These are phyloP conservation scores for Lactarius trivialis DNA, from an alignment of 768 basidiomycete genomes.

Conservation along the genomic window DNA sequence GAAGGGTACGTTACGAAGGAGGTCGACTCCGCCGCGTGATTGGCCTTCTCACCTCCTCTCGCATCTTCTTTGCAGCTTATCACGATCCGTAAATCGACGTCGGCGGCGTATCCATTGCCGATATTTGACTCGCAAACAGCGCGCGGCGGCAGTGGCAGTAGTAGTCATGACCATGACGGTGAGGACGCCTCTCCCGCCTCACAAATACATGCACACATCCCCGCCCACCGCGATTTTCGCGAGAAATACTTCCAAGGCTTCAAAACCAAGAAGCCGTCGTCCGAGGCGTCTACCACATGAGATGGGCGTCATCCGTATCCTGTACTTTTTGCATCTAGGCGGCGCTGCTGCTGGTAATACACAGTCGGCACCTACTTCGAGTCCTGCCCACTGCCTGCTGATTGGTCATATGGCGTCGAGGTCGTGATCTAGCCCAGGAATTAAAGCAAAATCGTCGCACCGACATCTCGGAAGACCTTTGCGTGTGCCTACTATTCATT, in stretches of 20 bases:
- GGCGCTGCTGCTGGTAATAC: neutral
- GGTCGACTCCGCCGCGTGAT: neutral
- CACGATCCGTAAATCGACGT: conserved; percentile 72
- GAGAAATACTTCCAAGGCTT: conserved; percentile 86
- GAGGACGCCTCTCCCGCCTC: neutral
- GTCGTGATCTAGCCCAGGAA: too few relatives aligned
- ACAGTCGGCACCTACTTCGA: neutral
- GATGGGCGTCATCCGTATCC: too few relatives aligned
- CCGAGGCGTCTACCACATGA: neutral
- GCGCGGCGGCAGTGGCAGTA: neutral
- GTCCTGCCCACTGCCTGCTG: neutral
- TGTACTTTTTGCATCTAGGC: neutral
- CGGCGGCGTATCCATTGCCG: conserved; percentile 43
- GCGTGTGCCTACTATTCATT: too few relatives aligned
- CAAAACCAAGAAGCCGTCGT: conserved; percentile 47
- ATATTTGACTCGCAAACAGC: conserved; percentile 37
- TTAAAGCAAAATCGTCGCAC: too few relatives aligned
- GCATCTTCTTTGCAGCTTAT: conserved; percentile 56
- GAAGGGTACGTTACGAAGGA: conserved; percentile 55
- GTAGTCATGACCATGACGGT: neutral
- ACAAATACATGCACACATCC: conserved; percentile 43
- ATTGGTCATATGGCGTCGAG: too few relatives aligned
- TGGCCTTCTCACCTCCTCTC: neutral
- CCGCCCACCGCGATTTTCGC: conserved; percentile 86
- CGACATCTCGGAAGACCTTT: too few relatives aligned